Conservation (phyloP, 495 filamentous ascomycete species). For the Oidiodendron maius region DNA sequence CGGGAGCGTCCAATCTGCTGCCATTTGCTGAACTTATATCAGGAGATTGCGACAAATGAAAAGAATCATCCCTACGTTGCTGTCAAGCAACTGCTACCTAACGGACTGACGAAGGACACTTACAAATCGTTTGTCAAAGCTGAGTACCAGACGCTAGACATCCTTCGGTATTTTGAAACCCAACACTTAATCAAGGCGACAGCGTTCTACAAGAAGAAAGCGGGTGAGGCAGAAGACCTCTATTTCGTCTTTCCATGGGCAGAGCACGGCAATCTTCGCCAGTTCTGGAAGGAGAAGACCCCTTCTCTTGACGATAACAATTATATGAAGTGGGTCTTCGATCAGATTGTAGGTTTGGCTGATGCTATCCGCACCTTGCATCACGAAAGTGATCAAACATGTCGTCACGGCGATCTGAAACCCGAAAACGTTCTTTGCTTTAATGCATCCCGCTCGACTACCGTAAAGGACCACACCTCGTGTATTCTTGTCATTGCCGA, state of each 20-base stretch:
- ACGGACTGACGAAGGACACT: conserved; percentile 5
- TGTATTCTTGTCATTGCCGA: conserved; percentile 8
- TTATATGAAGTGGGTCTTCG: conserved; percentile 14
- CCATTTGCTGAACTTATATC: neutral
- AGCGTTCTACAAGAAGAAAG: conserved; percentile 13
- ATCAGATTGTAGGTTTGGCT: conserved; percentile 18
- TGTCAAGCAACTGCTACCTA: conserved; percentile 5
- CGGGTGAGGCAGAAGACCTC: conserved; percentile 2
- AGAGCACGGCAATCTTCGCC: conserved; percentile 12
- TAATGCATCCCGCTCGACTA: neutral
- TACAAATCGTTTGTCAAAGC: neutral
- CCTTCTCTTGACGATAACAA: neutral
- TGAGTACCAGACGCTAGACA: neutral
- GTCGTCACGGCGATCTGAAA: conserved; percentile 19
- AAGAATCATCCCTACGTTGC: neutral
- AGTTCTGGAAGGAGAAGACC: conserved; percentile 8
- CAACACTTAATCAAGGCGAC: conserved; percentile 13
- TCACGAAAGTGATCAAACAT: neutral
- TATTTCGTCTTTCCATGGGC: conserved; percentile 19
- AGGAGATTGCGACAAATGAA: conserved; percentile 4
- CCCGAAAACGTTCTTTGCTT: conserved; percentile 21
- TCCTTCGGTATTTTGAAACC: conserved; percentile 3
- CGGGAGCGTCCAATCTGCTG: neutral
- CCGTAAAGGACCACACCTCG: conserved; percentile 2
- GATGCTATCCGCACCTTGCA: conserved; percentile 17